phyloP scores from a whole-genome alignment of 2,329 filamentous ascomycete genomes.

The Cladosporium velox region DNA sequence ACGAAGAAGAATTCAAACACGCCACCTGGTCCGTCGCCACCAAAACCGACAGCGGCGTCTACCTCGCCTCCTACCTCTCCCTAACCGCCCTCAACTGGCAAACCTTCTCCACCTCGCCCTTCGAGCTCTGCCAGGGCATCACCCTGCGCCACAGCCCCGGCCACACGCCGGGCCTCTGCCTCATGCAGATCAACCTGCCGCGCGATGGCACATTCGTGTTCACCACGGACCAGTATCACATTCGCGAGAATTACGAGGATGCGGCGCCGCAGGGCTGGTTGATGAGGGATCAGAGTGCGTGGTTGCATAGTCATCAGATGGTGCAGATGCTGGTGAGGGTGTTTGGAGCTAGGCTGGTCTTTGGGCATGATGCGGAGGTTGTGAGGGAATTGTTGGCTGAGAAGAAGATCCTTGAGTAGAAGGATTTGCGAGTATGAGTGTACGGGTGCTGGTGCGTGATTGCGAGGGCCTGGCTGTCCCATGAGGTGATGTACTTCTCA shows the following conservation, averaged over 20 bases:
- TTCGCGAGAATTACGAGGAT: conserved; percentile 40
- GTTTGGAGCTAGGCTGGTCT: conserved; percentile 29
- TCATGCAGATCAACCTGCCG: conserved; percentile 42
- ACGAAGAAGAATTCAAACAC: conserved; percentile 42
- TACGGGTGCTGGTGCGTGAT: not conserved
- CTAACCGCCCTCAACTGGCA: conserved; percentile 32
- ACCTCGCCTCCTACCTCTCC: conserved; percentile 17
- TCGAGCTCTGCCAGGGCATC: conserved; percentile 39
- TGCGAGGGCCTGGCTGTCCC: not conserved
- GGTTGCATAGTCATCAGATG: conserved; percentile 35
- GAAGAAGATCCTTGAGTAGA: not conserved
- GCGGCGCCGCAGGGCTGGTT: conserved; percentile 42
- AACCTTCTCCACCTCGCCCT: conserved; percentile 36
- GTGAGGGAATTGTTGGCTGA: not conserved
- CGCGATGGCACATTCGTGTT: conserved; percentile 41
- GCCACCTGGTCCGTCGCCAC: conserved; percentile 42
- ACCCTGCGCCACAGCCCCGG: conserved; percentile 40
- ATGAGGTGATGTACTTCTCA: not conserved
- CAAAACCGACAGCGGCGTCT: conserved; percentile 36
- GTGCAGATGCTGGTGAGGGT: conserved; percentile 28
- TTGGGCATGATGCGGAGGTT: conserved; percentile 30
- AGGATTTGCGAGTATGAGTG: not conserved
- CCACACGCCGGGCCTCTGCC: conserved; percentile 40
- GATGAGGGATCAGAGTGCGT: conserved; percentile 40
- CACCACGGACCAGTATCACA: conserved; percentile 43